A percentile compares a stretch with the other conserved stretches of the same genome.
Conservation (phyloP, 1,284 basidiomycete genomes). For the Meripilus lineatus region DNA sequence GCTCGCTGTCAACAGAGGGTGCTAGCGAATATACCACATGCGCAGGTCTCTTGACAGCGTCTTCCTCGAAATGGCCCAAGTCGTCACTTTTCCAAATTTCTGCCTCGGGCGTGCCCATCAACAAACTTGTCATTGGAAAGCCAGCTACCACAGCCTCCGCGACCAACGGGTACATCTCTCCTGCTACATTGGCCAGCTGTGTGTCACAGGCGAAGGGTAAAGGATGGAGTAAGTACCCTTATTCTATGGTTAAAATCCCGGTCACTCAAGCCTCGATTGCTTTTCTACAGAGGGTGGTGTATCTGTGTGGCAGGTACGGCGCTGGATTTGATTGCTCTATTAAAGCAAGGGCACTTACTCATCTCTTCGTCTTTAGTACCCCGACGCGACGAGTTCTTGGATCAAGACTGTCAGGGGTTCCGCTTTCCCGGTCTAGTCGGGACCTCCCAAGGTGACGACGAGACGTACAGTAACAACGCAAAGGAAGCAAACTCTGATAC, state of each 20-base stretch:
- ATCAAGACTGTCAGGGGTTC: constrained; percentile 34
- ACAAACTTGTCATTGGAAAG: constrained; percentile 59
- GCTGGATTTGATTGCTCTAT: constrained; percentile 12
- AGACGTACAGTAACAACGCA: not conserved
- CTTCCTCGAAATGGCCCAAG: constrained; percentile 46
- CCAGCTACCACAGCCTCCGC: constrained; percentile 50
- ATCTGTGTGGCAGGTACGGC: constrained; percentile 31
- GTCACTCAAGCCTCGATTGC: constrained; percentile 1
- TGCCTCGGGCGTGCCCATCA: constrained; percentile 44
- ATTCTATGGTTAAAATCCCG: constrained; percentile 1
- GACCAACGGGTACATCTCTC: constrained; percentile 51
- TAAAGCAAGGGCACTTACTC: constrained; percentile 1
- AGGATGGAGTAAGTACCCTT: constrained; percentile 51
- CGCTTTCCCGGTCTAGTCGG: no score
- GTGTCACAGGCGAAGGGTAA: constrained; percentile 45
- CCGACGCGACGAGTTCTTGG: constrained; percentile 43
- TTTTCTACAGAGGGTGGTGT: constrained; percentile 45
- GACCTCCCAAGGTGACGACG: not conserved
- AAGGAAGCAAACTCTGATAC: not conserved
- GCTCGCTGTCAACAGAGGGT: constrained; percentile 44
- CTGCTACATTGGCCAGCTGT: constrained; percentile 49
- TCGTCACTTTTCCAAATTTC: constrained; percentile 59
- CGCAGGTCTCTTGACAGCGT: constrained; percentile 44
- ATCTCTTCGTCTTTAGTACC: constrained; percentile 27
- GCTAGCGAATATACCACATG: constrained; percentile 54